Conservation (phyloP, 352 stramenopile genomes). For the Globisporangium rhizosaccharum region DNA sequence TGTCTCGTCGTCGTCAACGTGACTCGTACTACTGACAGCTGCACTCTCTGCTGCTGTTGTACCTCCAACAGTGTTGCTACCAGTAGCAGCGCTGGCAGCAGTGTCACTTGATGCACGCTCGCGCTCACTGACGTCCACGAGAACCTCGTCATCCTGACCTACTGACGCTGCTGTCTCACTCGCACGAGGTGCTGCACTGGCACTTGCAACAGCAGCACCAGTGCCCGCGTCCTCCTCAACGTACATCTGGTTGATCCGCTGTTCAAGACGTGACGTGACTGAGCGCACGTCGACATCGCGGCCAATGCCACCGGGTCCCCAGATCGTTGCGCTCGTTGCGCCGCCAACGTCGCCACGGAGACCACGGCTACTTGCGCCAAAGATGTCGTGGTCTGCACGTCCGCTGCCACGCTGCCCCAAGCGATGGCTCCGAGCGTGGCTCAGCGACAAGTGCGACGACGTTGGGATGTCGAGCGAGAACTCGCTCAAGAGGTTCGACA, state of each 20-base stretch:
- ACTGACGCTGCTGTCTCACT: neutral
- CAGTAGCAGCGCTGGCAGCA: no score
- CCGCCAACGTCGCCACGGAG: constrained; percentile 28
- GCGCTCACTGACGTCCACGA: no score
- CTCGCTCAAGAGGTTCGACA: constrained; percentile 76
- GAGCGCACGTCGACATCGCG: constrained; percentile 58
- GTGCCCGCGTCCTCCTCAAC: constrained; percentile 25
- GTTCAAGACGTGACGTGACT: constrained; percentile 68
- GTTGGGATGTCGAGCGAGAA: constrained; percentile 77
- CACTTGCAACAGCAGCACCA: constrained; percentile 6
- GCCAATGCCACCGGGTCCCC: constrained; percentile 24
- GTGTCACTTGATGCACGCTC: no score
- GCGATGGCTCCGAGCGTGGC: constrained; percentile 20
- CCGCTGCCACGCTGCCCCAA: constrained; percentile 37
- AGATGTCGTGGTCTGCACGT: constrained; percentile 44
- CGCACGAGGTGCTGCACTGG: constrained; percentile 3
- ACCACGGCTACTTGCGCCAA: constrained; percentile 34
- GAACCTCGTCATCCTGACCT: no score
- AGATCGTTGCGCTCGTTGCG: constrained; percentile 22
- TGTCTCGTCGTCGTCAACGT: neutral
- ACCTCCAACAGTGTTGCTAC: no score
- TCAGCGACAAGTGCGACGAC: constrained; percentile 31
- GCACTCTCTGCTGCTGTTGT: neutral
- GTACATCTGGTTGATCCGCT: constrained; percentile 52
- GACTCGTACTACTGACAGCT: neutral